phyloP scores from a whole-genome alignment of 257 asterid species.

The Solanum gandarillasii region DNA sequence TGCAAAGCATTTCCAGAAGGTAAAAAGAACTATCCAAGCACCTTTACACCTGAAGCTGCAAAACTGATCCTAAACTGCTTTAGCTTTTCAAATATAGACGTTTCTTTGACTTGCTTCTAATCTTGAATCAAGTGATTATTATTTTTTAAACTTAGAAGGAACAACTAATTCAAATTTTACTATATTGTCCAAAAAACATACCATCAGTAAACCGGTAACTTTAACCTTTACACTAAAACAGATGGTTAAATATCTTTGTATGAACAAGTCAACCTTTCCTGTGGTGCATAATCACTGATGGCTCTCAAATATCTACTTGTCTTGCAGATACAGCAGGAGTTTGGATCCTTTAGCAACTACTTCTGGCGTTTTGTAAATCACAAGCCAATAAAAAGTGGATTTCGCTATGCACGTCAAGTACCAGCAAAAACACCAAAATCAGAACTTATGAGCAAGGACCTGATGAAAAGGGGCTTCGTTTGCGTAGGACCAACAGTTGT shows the following conservation, averaged over 20 bases:
- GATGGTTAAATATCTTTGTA: neutral
- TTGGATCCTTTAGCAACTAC: constrained; percentile 64
- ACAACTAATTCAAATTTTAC: neutral
- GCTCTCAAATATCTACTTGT: neutral
- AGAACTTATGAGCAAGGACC: constrained; percentile 61
- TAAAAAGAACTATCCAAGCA: constrained; percentile 1
- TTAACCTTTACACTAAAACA: neutral
- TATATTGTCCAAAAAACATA: neutral
- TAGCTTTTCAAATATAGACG: neutral
- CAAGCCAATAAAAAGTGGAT: constrained; percentile 31
- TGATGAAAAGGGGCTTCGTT: constrained; percentile 65
- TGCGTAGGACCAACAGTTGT: constrained; percentile 71
- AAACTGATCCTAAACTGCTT: neutral
- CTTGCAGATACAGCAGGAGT: constrained; percentile 55
- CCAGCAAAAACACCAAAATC: constrained; percentile 79
- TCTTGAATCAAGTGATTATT: neutral
- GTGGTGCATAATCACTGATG: neutral
- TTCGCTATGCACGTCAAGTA: constrained; percentile 52
- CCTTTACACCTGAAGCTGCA: neutral
- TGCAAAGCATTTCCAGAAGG: constrained; percentile 69
- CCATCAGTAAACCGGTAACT: neutral
- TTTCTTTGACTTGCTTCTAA: neutral
- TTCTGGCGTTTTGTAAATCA: constrained; percentile 66
- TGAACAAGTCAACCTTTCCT: neutral
- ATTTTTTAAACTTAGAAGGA: neutral